Percentiles rank a stretch among this genome's conserved stretches.
phyloP scores from a whole-genome alignment of 345 rosid genomes.

The Cardamine chenopodiifolia region DNA sequence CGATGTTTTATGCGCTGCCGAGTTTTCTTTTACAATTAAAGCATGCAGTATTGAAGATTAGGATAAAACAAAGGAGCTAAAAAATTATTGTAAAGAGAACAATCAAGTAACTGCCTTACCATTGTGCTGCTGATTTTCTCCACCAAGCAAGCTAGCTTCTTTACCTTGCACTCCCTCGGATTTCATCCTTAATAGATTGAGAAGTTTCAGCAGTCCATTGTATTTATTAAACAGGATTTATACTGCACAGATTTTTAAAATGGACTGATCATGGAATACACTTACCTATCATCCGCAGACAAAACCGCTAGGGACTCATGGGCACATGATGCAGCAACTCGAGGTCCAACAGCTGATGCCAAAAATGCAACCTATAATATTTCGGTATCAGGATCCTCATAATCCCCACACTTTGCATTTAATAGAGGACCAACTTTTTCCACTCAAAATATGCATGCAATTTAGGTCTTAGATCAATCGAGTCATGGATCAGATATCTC shows the following conservation, averaged over 20 bases:
- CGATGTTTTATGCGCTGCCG: conserved; percentile 43
- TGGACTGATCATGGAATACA: conserved; percentile 24
- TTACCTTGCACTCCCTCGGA: conserved; percentile 53
- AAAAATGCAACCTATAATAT: conserved; percentile 80
- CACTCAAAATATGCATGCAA: conserved; percentile 15
- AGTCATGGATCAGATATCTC: conserved; percentile 20
- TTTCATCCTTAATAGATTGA: conserved; percentile 55
- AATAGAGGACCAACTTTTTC: conserved; percentile 20
- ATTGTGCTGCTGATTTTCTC: conserved; percentile 62
- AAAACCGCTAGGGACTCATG: conserved; percentile 86
- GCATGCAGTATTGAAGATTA: conserved; percentile 17
- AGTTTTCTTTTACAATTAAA: conserved; percentile 48
- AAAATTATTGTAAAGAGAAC: neutral
- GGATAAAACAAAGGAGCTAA: conserved; percentile 4
- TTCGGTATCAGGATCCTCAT: conserved; percentile 22
- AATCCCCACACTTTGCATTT: neutral
- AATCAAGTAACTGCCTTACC: conserved; percentile 28
- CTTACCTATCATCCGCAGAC: conserved; percentile 76
- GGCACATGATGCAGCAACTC: conserved; percentile 99
- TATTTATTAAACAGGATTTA: conserved; percentile 8
- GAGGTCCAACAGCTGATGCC: conserved; percentile 97
- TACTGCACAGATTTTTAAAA: neutral
- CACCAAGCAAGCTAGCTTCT: conserved; percentile 53
- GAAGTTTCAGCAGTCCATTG: conserved; percentile 23
- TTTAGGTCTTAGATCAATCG: conserved; percentile 1